These are phyloP conservation scores for Talaromyces ruber DNA, from an alignment of 495 filamentous ascomycete species.

Conservation along the genomic window DNA sequence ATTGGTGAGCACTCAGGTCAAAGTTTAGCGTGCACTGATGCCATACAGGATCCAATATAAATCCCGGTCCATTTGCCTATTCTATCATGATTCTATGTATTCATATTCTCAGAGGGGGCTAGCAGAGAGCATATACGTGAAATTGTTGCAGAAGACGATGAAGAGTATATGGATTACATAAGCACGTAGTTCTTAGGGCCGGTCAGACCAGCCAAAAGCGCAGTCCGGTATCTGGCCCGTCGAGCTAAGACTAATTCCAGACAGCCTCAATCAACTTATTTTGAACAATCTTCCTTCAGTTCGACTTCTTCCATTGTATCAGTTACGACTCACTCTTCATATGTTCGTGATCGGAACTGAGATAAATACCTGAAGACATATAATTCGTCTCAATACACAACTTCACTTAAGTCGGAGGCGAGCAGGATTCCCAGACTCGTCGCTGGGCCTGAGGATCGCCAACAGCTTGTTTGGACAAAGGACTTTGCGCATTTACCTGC, in stretches of 20 bases:
- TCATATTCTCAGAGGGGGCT: not conserved
- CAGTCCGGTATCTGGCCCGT: not conserved
- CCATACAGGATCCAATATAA: not conserved
- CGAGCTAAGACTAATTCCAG: not conserved
- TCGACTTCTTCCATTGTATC: not conserved
- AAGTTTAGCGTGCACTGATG: not conserved
- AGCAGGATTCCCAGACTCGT: not conserved
- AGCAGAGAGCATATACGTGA: not conserved
- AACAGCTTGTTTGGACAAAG: not conserved
- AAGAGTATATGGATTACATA: not conserved
- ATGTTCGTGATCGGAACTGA: not conserved
- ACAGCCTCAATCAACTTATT: not conserved
- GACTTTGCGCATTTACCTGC: not conserved
- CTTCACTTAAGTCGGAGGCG: not conserved
- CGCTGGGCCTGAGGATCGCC: not conserved
- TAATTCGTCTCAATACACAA: not conserved
- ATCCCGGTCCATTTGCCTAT: not conserved
- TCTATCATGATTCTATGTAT: not conserved
- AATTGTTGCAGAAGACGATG: not conserved
- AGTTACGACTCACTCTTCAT: not conserved
- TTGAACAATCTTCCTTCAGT: not conserved
- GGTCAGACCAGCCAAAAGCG: not conserved
- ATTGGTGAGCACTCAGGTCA: not conserved
- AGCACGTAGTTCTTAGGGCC: not conserved
- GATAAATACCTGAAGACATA: not conserved